Evolutionary conservation across 768 basidiomycete species (phyloP), one percentile per base, ranked within the genome.

Genomic region (Rhizopogon vesiculosus): DNA sequence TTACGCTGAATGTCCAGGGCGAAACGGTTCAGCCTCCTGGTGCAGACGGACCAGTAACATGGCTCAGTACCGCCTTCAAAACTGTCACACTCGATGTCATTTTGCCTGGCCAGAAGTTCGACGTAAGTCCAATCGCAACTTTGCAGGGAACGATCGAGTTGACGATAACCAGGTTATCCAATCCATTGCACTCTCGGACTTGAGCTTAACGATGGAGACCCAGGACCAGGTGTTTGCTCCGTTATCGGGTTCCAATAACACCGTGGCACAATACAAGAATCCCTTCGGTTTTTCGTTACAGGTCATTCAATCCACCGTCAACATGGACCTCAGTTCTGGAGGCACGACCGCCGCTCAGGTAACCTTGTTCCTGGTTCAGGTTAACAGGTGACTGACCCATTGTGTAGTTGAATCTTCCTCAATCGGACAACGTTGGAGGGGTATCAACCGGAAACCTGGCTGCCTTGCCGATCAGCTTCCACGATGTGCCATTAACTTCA

Each of bases 271-370:
- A 59, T 87, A 86, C 66, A 81, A 79, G 67, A 90, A 89, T 68
- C 87, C 88, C 1, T 89, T 89, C 64, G 87, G 87, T 3, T 90
- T 90, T 70, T 80, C 83, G 10, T 65, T 89, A 52, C 85, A 88
- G 62, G 84, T 87, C 22, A 66, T 83, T 10, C 74, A 79, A 59
- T 72, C 82, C 2, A 75, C 77, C 1, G 76, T 87, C 62, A 76
- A 78, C 22, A 79, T 89, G 59, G 74, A 74, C 45, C 67, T 90
- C 45, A 72, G 69, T 16, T 69, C 69, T 5, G 72, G 72, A 19
- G 83, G 84, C 5, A 64, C 72, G 28, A 70, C 82, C 55, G 74
- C 81, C 39, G 85, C 85, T 29, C 68, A 77, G 67, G 84, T 86
- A 64, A 22, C 29, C 35, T 49, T 19, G 8, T 25, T n/a, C 29